Base-by-base conservation (phyloP, 192 early-diverging fungal species). In the Gonapodya sp. region DNA sequence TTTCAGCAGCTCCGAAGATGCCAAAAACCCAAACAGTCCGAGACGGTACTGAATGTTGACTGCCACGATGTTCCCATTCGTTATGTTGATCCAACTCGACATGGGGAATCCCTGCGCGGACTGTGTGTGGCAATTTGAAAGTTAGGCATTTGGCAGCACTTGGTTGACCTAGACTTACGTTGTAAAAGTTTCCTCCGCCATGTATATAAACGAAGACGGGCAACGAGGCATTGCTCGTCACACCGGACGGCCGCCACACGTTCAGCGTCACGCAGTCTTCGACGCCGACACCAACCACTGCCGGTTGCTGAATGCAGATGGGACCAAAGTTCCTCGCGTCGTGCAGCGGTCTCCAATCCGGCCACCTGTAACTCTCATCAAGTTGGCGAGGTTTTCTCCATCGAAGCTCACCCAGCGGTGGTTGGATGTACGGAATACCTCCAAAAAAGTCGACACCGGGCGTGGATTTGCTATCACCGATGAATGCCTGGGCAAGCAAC, bases 31-130 rank as follows among this genome's bases (percentile, higher is more conserved):
- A 80, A 88, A 85, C 1, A 83, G 81, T 30, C 73, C 75, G 35
- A 88, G 83, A 1, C 87, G 82, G 82, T 88, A 87, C 46, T 88
- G 85, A 81, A 88, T 80, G n/a, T 84, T 84, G 0, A 87, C 87
- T 46, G 85, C 85, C 2, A 83, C 81, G 1, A 64, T 74, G 64
- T 79, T 73, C 24, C 46, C 46, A 64, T 64, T 64, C 46, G 46
- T 64, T 64, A 24, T 64, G 46, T 24, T 64, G 46, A 64, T 64
- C 46, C 46, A 64, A 64, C 46, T 64, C 46, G 46, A 8, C 46
- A 64, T 64, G 8, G 46, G 46, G 24, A 64, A 64, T 64, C 46
- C 46, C 24, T 64, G 46, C 46, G 46, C 46, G 46, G 46, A 64
- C 46, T 64, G 8, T 64, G 46, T 64, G 24, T 24, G 46, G 46